Conservation (phyloP, 2,329 filamentous ascomycete genomes). For the Talaromyces sp. region DNA sequence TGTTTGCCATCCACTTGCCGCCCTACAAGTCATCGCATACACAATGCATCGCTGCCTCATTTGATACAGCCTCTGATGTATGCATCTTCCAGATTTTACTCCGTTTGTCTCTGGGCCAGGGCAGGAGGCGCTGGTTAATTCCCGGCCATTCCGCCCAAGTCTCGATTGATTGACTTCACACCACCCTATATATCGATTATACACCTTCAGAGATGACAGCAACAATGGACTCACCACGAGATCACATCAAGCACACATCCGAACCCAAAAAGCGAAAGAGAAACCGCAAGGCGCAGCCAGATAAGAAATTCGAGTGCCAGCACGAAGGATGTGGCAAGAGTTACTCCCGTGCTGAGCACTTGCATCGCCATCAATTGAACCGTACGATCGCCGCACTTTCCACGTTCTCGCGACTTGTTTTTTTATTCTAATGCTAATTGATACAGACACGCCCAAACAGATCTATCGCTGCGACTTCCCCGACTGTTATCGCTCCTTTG, state of each 20-base stretch:
- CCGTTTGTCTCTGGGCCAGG: constrained; percentile 15
- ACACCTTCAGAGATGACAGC: constrained; percentile 21
- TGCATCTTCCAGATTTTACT: constrained; percentile 10
- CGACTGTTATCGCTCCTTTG: constrained; percentile 85
- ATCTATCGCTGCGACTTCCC: constrained; percentile 93
- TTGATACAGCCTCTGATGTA: constrained; percentile 17
- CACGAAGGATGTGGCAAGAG: constrained; percentile 89
- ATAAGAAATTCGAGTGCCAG: constrained; percentile 71
- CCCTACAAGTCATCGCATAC: neutral
- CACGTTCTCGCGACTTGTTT: too few species aligned
- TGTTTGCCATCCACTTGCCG: neutral
- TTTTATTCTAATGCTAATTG: neutral
- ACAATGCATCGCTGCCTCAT: neutral
- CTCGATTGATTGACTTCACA: neutral
- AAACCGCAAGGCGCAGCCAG: constrained; percentile 46
- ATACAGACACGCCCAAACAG: constrained; percentile 80
- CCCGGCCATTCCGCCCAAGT: neutral
- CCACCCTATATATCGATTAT: neutral
- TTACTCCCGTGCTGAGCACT: constrained; percentile 92
- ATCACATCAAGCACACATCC: constrained; percentile 24
- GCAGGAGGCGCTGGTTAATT: constrained; percentile 18
- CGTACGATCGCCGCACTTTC: constrained; percentile 55
- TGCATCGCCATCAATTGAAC: constrained; percentile 95
- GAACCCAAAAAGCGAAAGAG: constrained; percentile 44
- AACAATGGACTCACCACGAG: constrained; percentile 25